Percentiles rank a stretch among this genome's conserved stretches.
Conservation (phyloP, 768 basidiomycete species). For the Mycena polygramma region DNA sequence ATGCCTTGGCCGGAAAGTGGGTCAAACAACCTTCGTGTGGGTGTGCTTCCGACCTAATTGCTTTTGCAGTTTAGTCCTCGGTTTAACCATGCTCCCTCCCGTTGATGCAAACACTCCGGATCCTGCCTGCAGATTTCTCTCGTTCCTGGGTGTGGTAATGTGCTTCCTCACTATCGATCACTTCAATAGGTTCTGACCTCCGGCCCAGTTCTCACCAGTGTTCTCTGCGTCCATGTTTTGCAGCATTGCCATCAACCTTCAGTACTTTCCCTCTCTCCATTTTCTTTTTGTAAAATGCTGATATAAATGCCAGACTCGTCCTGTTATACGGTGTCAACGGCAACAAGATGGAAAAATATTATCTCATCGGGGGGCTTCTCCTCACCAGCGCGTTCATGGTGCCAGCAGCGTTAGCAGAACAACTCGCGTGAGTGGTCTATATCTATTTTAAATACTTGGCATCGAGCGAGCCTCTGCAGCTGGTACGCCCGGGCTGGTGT, state of each 20-base stretch:
- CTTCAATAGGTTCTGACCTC: not conserved
- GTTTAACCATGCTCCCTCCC: not conserved
- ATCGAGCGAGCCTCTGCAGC: not conserved
- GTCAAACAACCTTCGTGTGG: not conserved
- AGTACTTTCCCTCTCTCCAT: slow-evolving; percentile 29
- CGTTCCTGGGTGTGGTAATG: slow-evolving; percentile 34
- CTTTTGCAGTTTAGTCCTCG: not conserved
- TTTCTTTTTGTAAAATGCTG: not conserved
- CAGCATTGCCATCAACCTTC: slow-evolving; percentile 44
- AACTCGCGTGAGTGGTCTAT: not conserved
- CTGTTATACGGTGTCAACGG: slow-evolving; percentile 3
- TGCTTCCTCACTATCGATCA: not conserved
- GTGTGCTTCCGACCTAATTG: not conserved
- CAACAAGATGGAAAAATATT: slow-evolving; percentile 34
- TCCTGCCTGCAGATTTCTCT: slow-evolving; percentile 12
- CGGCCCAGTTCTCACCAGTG: slow-evolving; percentile 33
- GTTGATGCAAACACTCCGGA: not conserved
- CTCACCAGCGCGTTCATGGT: slow-evolving; percentile 27
- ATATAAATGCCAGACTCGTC: not conserved
- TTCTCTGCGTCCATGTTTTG: slow-evolving; percentile 43
- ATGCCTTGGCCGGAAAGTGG: slow-evolving; percentile 32
- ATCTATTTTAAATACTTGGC: not conserved
- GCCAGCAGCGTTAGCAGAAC: slow-evolving; percentile 1
- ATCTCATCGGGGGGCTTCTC: slow-evolving; percentile 37
- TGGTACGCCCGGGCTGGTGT: not conserved